Evolutionary conservation across 306 rosid species (phyloP).

Genomic region (Acacia acuminata): DNA sequence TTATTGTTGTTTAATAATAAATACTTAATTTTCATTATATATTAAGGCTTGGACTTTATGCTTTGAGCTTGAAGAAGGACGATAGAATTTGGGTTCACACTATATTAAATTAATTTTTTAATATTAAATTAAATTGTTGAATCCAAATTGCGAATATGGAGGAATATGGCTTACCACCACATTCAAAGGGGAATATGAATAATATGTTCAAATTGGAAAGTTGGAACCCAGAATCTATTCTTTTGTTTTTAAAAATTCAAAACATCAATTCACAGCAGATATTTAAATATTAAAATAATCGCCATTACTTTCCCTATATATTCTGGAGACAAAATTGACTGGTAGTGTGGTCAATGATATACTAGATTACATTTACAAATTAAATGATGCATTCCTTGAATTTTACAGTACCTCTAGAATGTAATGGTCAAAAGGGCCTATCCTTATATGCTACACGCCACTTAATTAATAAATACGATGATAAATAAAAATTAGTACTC

Average conservation of each 20-base stretch:
- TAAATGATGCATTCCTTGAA: not conserved
- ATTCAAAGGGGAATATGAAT: constrained; percentile 57
- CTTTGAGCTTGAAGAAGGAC: constrained; percentile 32
- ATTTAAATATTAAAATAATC: not conserved
- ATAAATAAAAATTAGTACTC: too few relatives aligned
- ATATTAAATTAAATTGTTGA: constrained; percentile 3
- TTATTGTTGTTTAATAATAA: not conserved
- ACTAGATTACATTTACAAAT: constrained; percentile 10
- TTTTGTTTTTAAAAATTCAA: not conserved
- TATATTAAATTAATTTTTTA: not conserved
- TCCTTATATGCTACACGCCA: not conserved
- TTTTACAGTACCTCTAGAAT: not conserved
- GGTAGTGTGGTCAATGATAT: not conserved
- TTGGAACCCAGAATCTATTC: constrained; percentile 53
- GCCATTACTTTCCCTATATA: not conserved
- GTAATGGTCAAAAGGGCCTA: too few relatives aligned
- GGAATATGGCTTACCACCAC: constrained; percentile 41
- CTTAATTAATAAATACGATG: not conserved
- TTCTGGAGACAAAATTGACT: not conserved
- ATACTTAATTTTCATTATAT: not conserved
- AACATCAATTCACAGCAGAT: constrained; percentile 9
- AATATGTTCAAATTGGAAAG: constrained; percentile 53
- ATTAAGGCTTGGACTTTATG: constrained; percentile 30
- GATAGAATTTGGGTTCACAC: constrained; percentile 21
- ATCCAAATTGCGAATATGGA: constrained; percentile 37